A percentile compares a stretch with the other conserved stretches of the same genome.
Conservation (phyloP, 768 basidiomycete species). For the Leccinum uliginosum region DNA sequence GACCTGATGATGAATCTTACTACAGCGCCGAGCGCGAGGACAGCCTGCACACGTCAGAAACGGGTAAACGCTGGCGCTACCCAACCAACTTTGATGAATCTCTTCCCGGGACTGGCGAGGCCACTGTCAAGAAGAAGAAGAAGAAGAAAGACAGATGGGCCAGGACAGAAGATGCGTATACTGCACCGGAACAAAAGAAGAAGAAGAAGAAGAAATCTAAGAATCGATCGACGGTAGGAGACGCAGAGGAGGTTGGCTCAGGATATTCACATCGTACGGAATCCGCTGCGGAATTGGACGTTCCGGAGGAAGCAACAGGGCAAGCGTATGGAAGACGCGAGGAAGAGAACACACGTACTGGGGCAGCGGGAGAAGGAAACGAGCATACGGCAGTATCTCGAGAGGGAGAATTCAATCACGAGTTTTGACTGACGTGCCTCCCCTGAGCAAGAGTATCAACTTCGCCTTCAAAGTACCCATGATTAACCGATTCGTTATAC, state of each 20-base stretch:
- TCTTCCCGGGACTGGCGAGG: constrained; percentile 37
- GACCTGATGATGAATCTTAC: constrained; percentile 68
- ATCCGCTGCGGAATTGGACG: constrained; percentile 42
- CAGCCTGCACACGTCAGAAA: constrained; percentile 33
- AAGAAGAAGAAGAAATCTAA: constrained; percentile 58
- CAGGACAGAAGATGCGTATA: constrained; percentile 81
- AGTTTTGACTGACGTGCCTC: constrained; percentile 42
- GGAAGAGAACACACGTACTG: neutral
- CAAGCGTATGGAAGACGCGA: constrained; percentile 49
- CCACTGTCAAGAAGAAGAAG: constrained; percentile 47
- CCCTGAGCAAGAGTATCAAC: neutral
- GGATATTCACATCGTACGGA: constrained; percentile 32
- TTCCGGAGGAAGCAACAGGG: constrained; percentile 70
- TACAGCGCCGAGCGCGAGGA: constrained; percentile 46
- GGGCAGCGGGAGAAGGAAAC: constrained; percentile 12
- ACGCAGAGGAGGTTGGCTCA: constrained; percentile 25
- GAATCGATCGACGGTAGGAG: constrained; percentile 41
- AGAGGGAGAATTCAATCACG: constrained; percentile 59
- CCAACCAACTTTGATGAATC: constrained; percentile 78
- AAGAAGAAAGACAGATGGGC: constrained; percentile 86
- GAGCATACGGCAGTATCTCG: constrained; percentile 21
- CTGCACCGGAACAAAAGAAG: constrained; percentile 43
- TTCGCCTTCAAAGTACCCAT: constrained; percentile 9
- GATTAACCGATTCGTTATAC: neutral
- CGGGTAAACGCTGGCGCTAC: constrained; percentile 69